Evolutionary conservation across 169 alveolate species (phyloP).

Genomic region (Neospora caninum): DNA sequence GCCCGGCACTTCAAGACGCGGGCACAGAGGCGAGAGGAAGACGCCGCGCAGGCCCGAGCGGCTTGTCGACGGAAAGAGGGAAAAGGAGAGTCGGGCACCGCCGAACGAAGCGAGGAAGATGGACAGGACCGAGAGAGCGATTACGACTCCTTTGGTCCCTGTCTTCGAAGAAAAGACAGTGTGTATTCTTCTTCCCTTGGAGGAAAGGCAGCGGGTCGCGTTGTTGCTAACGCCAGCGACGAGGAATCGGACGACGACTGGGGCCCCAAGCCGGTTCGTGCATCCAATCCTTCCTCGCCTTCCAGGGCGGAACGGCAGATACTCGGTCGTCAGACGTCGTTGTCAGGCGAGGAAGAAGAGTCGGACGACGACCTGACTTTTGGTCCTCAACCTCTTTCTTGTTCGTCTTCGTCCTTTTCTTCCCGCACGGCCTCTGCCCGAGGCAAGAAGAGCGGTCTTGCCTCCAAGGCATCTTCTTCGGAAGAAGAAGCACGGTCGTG

Average conservation of each 20-base stretch:
- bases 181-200: too few species aligned
- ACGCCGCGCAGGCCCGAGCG: background rate
- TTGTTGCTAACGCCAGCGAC: background rate
- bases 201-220: too few species aligned
- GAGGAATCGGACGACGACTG: background rate
- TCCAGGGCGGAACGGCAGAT: background rate
- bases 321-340: background rate
- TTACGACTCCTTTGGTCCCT: background rate
- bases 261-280: background rate
- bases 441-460: background rate
- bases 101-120: background rate
- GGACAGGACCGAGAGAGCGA: background rate
- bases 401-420: too few species aligned
- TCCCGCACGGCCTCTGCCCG: background rate
- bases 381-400: background rate
- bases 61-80: background rate
- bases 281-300: background rate
- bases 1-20: conserved; percentile 13
- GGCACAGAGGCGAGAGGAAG: background rate
- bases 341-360: background rate
- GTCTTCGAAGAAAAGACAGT: too few species aligned
- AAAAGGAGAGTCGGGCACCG: background rate
- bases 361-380: background rate
- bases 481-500: background rate
- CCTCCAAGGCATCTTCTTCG: background rate